phyloP scores from a whole-genome alignment of 768 basidiomycete species.

The Russula dissimulans region DNA sequence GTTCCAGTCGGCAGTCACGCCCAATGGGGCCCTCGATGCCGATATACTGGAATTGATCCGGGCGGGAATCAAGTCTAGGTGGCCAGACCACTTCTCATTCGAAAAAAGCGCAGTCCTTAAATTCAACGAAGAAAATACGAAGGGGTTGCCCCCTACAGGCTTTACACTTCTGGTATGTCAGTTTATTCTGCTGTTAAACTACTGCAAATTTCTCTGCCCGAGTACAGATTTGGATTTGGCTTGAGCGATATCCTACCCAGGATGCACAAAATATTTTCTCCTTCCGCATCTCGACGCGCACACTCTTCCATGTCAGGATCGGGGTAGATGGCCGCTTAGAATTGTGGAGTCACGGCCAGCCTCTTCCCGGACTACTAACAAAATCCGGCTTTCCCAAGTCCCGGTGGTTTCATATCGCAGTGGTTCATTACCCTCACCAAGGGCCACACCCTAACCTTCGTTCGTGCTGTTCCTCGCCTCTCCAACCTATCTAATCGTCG shows the following conservation, averaged over 20 bases:
- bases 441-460: slow-evolving; percentile 47
- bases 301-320: slow-evolving; percentile 39
- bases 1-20: slow-evolving; percentile 47
- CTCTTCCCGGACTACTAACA: slow-evolving; percentile 35
- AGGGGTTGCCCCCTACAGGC: slow-evolving; percentile 49
- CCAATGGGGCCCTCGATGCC: slow-evolving; percentile 43
- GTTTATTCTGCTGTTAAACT: slow-evolving; percentile 13
- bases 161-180: slow-evolving; percentile 60
- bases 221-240: slow-evolving; percentile 39
- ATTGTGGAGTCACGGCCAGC: slow-evolving; percentile 33
- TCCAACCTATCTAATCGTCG: not conserved
- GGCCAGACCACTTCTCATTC: slow-evolving; percentile 73
- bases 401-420: slow-evolving; percentile 64
- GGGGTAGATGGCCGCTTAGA: slow-evolving; percentile 50
- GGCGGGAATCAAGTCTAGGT: slow-evolving; percentile 60
- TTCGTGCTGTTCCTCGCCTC: slow-evolving; percentile 36
- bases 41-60: slow-evolving; percentile 66
- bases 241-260: slow-evolving; percentile 34
- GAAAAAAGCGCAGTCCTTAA: slow-evolving; percentile 45
- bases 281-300: slow-evolving; percentile 26
- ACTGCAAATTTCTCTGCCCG: slow-evolving; percentile 18
- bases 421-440: slow-evolving; percentile 57
- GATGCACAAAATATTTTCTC: slow-evolving; percentile 30
- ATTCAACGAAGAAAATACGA: slow-evolving; percentile 38
- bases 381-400: slow-evolving; percentile 40